These are phyloP conservation scores for Neurospora hispaniola DNA, from an alignment of 495 filamentous ascomycete genomes.

Conservation along the genomic window DNA sequence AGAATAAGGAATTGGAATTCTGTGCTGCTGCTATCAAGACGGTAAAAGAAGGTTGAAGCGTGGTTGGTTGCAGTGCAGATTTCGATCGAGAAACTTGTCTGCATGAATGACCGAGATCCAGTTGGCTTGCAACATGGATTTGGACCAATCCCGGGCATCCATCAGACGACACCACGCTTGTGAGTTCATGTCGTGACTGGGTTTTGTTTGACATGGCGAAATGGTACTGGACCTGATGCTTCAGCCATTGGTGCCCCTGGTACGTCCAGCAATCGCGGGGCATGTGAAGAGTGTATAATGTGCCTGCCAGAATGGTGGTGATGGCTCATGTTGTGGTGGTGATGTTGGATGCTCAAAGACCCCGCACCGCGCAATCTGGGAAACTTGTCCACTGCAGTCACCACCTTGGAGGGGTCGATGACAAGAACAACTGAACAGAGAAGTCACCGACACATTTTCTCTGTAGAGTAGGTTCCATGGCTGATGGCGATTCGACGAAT, in stretches of 20 bases:
- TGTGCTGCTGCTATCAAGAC: not conserved
- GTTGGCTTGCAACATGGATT: not conserved
- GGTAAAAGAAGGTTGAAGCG: not conserved
- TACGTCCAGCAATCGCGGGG: too few relatives aligned
- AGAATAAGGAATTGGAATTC: not conserved
- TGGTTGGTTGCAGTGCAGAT: not conserved
- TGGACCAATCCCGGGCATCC: not conserved
- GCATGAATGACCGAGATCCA: not conserved
- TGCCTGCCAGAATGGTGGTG: too few relatives aligned
- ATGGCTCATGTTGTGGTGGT: too few relatives aligned
- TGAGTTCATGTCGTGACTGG: not conserved
- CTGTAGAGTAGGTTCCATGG: not conserved
- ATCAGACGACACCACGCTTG: not conserved
- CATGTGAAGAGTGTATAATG: too few relatives aligned
- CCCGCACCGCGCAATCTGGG: too few relatives aligned
- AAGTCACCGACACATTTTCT: not conserved
- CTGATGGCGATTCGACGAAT: not conserved
- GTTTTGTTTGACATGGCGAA: too few relatives aligned
- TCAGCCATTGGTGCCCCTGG: too few relatives aligned
- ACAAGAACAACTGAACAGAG: not conserved
- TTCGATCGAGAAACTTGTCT: not conserved
- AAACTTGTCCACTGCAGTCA: not conserved
- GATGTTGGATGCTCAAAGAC: too few relatives aligned
- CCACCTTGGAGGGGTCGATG: not conserved
- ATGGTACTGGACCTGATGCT: too few relatives aligned